Percentiles rank a stretch among this genome's conserved stretches.
Conservation (phyloP, 306 rosid species). For the Fragaria vesca region DNA sequence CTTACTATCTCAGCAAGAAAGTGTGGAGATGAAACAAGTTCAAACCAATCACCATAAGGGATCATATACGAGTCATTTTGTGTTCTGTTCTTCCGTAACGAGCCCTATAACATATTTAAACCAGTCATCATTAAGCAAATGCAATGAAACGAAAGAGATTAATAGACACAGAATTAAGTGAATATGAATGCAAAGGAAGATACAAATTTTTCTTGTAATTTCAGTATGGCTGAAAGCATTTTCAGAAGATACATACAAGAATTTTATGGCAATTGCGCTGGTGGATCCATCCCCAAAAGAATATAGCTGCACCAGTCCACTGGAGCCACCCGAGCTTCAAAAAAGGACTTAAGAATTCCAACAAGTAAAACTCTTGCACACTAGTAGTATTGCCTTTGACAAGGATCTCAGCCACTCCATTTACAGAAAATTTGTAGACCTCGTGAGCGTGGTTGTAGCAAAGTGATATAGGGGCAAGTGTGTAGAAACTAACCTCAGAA, state of each 20-base stretch:
- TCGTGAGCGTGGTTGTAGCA: conserved; percentile 66
- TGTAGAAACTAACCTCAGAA: conserved; percentile 68
- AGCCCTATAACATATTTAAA: conserved; percentile 58
- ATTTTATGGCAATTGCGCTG: conserved; percentile 67
- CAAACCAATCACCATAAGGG: conserved; percentile 87
- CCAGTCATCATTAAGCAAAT: conserved; percentile 20
- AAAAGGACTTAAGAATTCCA: conserved; percentile 53
- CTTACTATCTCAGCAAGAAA: conserved; percentile 84
- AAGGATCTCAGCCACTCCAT: conserved; percentile 50
- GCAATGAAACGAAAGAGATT: background rate
- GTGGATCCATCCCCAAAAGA: conserved; percentile 86
- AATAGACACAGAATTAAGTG: background rate
- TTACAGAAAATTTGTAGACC: conserved; percentile 42
- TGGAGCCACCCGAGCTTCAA: conserved; percentile 67
- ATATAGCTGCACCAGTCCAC: conserved; percentile 67
- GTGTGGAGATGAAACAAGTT: conserved; percentile 79
- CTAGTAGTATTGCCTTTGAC: conserved; percentile 62
- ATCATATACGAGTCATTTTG: conserved; percentile 59
- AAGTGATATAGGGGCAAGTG: conserved; percentile 75
- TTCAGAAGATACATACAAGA: conserved; percentile 49
- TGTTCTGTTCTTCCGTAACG: conserved; percentile 45
- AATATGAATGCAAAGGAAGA: background rate
- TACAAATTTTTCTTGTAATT: background rate
- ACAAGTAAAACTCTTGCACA: conserved; percentile 54
- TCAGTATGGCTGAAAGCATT: background rate